Percentiles rank a stretch among this genome's conserved stretches.
Evolutionary conservation across 345 rosid species (phyloP).

Genomic region (Geranium brycei): DNA sequence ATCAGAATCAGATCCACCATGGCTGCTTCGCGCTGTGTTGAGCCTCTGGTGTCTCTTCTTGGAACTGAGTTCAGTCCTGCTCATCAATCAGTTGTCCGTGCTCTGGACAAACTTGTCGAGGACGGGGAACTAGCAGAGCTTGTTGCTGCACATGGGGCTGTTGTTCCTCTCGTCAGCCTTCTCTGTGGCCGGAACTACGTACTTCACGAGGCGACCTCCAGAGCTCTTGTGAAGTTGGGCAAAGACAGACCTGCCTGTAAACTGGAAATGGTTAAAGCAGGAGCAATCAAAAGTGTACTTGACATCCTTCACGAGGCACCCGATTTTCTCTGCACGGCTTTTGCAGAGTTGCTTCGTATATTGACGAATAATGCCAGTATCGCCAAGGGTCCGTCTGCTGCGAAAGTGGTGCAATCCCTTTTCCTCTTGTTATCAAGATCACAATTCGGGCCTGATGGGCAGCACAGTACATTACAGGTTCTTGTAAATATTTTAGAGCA

Average conservation of each 20-base stretch:
- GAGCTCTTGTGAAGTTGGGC: constrained; percentile 92
- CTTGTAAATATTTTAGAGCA: constrained; percentile 90
- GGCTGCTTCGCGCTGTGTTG: constrained; percentile 97
- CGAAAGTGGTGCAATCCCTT: constrained; percentile 88
- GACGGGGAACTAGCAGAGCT: constrained; percentile 98
- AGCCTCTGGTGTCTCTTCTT: constrained; percentile 95
- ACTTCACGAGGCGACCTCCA: constrained; percentile 92
- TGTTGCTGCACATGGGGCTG: constrained; percentile 98
- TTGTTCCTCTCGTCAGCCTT: constrained; percentile 95
- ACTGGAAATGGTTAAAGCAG: constrained; percentile 97
- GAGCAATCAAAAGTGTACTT: constrained; percentile 78
- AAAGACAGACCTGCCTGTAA: constrained; percentile 97
- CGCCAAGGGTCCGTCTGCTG: constrained; percentile 90
- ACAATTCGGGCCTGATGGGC: constrained; percentile 90
- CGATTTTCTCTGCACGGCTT: constrained; percentile 83
- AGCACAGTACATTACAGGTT: constrained; percentile 89
- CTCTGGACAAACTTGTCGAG: constrained; percentile 87
- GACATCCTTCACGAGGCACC: constrained; percentile 93
- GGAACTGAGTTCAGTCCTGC: constrained; percentile 82
- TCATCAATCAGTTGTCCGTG: constrained; percentile 90
- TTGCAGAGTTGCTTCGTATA: constrained; percentile 84
- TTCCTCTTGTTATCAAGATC: constrained; percentile 57
- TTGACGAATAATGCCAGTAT: constrained; percentile 90
- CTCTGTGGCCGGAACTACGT: constrained; percentile 72
- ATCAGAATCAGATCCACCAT: constrained; percentile 85